Evolutionary conservation across 305 asterid genomes (phyloP), one percentile per base, ranked within the genome.

Genomic region (Fraxinus floribunda): DNA sequence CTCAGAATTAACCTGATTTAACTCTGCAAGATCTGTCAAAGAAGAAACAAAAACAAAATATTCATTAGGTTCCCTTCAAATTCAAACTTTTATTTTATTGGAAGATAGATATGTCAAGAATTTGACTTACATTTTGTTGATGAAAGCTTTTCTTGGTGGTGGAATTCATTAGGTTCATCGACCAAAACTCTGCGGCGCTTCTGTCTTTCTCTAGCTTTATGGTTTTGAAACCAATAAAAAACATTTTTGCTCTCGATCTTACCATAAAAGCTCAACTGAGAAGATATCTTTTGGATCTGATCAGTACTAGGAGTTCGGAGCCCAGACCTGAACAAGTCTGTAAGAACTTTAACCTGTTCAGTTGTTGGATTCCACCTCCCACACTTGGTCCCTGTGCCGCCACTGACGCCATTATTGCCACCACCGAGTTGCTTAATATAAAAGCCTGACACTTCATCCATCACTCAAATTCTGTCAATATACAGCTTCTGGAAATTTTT

Each of bases 291-390:
- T 62, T 94, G 97, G 80, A 94, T 93, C 86, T 93, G 97, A 76
- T 94, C 97, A 1, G 98, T 94, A 3, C 80, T 92, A 0, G 97
- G 98, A 6, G 98, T 94, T 60, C 98, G 84, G 1, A 94, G 93
- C 0, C 98, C 97, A 0, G 97, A 90, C 86, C 92, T 75, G 91
- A 94, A 94, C 73, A 93, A 88, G 34, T 94, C 97, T 8, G 97
- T 94, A 46, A 94, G 93, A 71, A 93, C 95, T 87, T 94, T 91
- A 3, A 93, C 97, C 75, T 94, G 98, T 76, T 94, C 98, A 0
- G 81, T 83, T 0, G 98, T 94, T 60, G 98, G 97, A 79, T 93
- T 94, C 98, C 97, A 94, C 85, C 97, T 90, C 84, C 97, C 98
- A 79, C 97, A 94, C 90, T 94, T 94, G 10, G 91, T 90, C 71